Evolutionary conservation across 768 basidiomycete species (phyloP).

Genomic region (Butyriboletus loyo): DNA sequence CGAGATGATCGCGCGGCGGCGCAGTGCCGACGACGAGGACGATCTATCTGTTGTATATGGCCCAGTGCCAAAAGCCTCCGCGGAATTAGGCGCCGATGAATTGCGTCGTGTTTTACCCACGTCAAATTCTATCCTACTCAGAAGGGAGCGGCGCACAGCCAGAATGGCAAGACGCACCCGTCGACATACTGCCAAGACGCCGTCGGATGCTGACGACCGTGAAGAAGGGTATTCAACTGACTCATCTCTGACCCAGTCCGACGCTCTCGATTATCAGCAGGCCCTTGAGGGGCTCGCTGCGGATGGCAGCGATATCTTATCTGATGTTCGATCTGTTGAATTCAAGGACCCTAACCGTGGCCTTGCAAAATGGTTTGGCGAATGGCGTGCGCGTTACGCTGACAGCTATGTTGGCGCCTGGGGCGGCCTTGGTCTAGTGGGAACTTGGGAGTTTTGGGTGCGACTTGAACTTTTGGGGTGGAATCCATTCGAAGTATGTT

Average conservation of each 20-base stretch:
- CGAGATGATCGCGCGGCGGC: constrained; percentile 65
- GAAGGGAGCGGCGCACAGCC: constrained; percentile 55
- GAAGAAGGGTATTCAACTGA: constrained; percentile 92
- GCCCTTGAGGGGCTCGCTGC: constrained; percentile 55
- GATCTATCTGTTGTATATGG: constrained; percentile 74
- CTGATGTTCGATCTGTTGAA: constrained; percentile 81
- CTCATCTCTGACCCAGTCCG: constrained; percentile 61
- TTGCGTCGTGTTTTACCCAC: constrained; percentile 51
- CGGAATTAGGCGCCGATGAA: constrained; percentile 52
- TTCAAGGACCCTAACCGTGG: constrained; percentile 80
- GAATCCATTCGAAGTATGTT: constrained; percentile 77
- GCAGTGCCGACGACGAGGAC: constrained; percentile 74
- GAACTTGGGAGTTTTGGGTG: constrained; percentile 95
- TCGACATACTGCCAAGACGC: constrained; percentile 36
- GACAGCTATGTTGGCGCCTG: constrained; percentile 89
- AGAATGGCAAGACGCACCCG: constrained; percentile 54
- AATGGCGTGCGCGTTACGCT: constrained; percentile 72
- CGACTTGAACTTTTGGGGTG: constrained; percentile 82
- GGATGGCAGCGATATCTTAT: constrained; percentile 57
- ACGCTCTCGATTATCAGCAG: constrained; percentile 63
- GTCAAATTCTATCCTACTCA: constrained; percentile 43
- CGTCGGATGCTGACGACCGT: constrained; percentile 20
- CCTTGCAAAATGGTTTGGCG: constrained; percentile 57
- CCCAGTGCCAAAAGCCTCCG: constrained; percentile 35
- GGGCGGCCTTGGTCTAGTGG: constrained; percentile 82